Evolutionary conservation across 2,329 filamentous ascomycete species (phyloP).

Genomic region (Beauveria asiatica): DNA sequence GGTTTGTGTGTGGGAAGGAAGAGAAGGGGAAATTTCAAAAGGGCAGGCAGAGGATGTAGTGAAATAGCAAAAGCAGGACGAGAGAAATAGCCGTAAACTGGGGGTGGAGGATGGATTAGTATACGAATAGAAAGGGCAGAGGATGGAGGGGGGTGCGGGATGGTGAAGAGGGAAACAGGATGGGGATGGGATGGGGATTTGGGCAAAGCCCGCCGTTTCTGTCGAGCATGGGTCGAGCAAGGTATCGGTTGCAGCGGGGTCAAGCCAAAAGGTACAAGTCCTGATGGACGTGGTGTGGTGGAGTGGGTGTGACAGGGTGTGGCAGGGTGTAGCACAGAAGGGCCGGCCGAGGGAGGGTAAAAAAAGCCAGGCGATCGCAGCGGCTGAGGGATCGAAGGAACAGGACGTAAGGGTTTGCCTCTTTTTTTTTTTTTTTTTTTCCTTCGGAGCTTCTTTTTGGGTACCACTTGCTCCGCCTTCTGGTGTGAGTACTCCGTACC

Average conservation of each 20-base stretch:
- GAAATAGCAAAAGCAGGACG: constrained; percentile 6
- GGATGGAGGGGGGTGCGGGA: background rate
- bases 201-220: constrained; percentile 7
- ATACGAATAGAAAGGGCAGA: constrained; percentile 1
- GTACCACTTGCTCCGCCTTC: too few relatives aligned
- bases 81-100: constrained; percentile 1
- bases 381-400: background rate
- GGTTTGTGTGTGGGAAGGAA: background rate
- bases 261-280: background rate
- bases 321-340: constrained; percentile 6
- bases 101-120: constrained; percentile 6
- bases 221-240: background rate
- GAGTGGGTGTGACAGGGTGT: background rate
- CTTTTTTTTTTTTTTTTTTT: background rate
- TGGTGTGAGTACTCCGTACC: too few relatives aligned
- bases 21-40: constrained; percentile 2
- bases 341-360: background rate
- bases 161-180: constrained; percentile 12
- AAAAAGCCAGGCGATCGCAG: background rate
- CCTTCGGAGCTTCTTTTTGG: background rate
- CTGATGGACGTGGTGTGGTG: background rate
- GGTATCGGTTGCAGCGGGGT: background rate
- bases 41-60: constrained; percentile 2
- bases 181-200: constrained; percentile 12
- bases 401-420: background rate